Evolutionary conservation across 2,329 filamentous ascomycete genomes (phyloP).

Genomic region (Apiospora sp.): DNA sequence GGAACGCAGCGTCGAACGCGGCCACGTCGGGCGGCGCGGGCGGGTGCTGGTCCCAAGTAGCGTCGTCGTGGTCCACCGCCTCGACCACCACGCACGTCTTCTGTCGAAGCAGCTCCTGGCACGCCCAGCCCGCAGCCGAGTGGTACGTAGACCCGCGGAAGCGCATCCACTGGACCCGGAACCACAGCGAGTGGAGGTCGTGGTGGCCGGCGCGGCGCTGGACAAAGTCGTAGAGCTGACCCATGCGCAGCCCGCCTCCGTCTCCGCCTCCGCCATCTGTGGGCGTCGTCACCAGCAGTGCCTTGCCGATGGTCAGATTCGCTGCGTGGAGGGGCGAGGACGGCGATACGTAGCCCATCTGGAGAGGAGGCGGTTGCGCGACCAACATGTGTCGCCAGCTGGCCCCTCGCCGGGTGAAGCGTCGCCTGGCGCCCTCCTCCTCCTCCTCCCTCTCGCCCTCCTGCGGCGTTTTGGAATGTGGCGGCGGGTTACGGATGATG

Average conservation of each 20-base stretch:
- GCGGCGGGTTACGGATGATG: background rate
- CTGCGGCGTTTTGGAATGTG: background rate
- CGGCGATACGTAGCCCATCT: background rate
- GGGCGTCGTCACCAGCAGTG: background rate
- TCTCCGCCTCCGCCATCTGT: too few relatives aligned
- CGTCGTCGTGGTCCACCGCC: too few relatives aligned
- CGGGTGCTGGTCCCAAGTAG: too few relatives aligned
- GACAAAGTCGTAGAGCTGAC: conserved; percentile 7
- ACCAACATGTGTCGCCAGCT: background rate
- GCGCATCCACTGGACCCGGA: conserved; percentile 3
- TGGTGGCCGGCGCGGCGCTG: conserved; percentile 21
- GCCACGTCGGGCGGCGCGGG: background rate
- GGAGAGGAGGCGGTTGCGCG: background rate
- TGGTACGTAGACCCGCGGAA: background rate
- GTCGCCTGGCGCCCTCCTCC: background rate
- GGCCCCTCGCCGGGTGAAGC: background rate
- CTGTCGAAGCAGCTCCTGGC: too few relatives aligned
- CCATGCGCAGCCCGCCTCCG: background rate
- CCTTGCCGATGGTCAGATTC: background rate
- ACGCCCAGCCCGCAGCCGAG: too few relatives aligned
- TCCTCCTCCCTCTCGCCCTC: background rate
- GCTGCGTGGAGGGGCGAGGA: background rate
- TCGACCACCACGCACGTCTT: too few relatives aligned
- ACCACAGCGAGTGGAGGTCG: conserved; percentile 5
- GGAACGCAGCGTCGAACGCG: background rate